These are phyloP conservation scores for Neostapfia colusana DNA, from an alignment of 176 grass and related monocot species.

Conservation along the genomic window DNA sequence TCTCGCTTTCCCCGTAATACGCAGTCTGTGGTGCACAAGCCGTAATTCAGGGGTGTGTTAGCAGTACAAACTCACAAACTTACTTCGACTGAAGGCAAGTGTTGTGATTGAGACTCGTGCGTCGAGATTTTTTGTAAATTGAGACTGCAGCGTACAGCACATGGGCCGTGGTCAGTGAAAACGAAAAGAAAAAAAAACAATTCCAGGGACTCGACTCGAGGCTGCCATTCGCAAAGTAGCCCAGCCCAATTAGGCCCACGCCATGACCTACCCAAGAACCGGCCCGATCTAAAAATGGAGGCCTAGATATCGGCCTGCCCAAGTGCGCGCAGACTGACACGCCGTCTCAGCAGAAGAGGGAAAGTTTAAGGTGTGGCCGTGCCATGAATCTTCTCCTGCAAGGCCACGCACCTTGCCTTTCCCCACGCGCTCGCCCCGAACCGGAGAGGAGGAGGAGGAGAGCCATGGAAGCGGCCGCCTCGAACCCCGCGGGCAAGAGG, in stretches of 20 bases:
- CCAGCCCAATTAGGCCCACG: background rate
- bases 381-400: constrained; percentile 18
- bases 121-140: too few species aligned
- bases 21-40: too few species aligned
- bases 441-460: background rate
- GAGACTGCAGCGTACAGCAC: too few species aligned
- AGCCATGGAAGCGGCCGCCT: constrained; percentile 32
- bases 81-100: too few species aligned
- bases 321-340: background rate
- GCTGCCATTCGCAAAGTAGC: background rate
- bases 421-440: background rate
- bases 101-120: too few species aligned
- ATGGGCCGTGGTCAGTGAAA: too few species aligned
- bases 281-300: background rate
- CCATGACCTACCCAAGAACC: background rate
- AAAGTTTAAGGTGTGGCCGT: constrained; percentile 3
- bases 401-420: background rate
- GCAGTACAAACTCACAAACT: too few species aligned
- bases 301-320: background rate
- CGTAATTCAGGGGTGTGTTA: too few species aligned
- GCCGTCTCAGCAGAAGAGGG: background rate
- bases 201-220: background rate
- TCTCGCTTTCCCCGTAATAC: too few species aligned
- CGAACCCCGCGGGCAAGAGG: constrained; percentile 47
- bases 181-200: too few species aligned